Conservation (phyloP, 2,329 filamentous ascomycete species). For the Fusarium globosum region DNA sequence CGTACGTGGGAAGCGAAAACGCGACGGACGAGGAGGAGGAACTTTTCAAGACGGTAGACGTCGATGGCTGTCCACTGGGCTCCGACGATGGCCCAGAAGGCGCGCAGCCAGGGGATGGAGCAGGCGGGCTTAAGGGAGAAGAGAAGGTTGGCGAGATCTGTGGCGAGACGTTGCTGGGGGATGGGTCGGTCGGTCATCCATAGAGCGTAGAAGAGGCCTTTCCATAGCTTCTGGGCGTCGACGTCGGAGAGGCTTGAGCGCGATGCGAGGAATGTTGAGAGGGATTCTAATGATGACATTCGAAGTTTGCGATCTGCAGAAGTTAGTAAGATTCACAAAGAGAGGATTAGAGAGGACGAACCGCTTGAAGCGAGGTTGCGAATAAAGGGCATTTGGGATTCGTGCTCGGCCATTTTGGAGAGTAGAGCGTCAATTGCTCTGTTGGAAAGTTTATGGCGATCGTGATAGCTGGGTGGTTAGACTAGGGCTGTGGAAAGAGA, state of each 20-base stretch:
- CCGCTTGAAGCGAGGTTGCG: conserved; percentile 87
- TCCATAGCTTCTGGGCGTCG: conserved; percentile 91
- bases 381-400: conserved; percentile 76
- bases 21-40: conserved; percentile 83
- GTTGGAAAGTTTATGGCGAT: rapidly evolving
- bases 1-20: conserved; percentile 78
- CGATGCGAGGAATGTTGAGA: conserved; percentile 80
- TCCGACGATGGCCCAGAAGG: conserved; percentile 78
- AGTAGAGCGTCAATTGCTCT: conserved; percentile 31
- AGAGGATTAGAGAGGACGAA: conserved; percentile 56
- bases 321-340: neutral
- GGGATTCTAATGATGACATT: conserved; percentile 79
- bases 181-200: conserved; percentile 93
- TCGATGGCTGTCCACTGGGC: conserved; percentile 80
- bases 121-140: conserved; percentile 64
- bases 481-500: neutral
- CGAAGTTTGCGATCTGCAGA: conserved; percentile 78
- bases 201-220: conserved; percentile 90
- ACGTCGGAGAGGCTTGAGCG: conserved; percentile 69
- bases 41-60: conserved; percentile 89
- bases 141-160: conserved; percentile 77
- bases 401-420: conserved; percentile 45
- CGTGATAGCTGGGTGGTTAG: neutral
- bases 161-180: conserved; percentile 86
- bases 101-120: conserved; percentile 64